A percentile compares a stretch with the other conserved stretches of the same genome.
Evolutionary conservation across 495 filamentous ascomycete species (phyloP).

Genomic region (Xanthoparmelia taractica): DNA sequence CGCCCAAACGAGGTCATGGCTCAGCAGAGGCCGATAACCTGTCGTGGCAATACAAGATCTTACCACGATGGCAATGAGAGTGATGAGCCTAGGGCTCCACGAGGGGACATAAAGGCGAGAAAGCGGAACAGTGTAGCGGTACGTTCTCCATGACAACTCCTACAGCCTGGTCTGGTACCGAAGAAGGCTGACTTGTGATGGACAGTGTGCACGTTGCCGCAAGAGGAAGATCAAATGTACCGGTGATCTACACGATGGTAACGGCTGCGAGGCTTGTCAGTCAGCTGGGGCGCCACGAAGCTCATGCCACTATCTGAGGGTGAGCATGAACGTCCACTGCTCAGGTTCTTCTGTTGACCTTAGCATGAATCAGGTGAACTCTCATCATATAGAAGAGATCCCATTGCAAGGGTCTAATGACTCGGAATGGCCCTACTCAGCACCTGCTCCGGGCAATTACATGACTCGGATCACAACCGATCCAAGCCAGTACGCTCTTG

Average conservation of each 20-base stretch:
- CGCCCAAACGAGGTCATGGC: constrained; percentile 11
- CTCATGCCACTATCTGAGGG: constrained; percentile 71
- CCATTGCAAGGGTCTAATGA: constrained; percentile 4
- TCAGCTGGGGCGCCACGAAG: constrained; percentile 51
- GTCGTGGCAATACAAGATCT: constrained; percentile 12
- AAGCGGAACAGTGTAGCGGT: constrained; percentile 63
- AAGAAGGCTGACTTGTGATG: constrained; percentile 13
- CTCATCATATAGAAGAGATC: constrained; percentile 7
- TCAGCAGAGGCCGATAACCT: constrained; percentile 9
- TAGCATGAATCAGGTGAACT: constrained; percentile 16
- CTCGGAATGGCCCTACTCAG: constrained; percentile 10
- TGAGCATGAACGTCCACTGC: constrained; percentile 35
- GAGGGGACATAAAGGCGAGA: constrained; percentile 27
- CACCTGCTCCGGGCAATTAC: neutral
- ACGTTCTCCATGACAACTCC: constrained; percentile 32
- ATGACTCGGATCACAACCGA: constrained; percentile 7
- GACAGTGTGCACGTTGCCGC: constrained; percentile 80
- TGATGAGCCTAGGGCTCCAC: constrained; percentile 10
- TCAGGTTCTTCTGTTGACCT: constrained; percentile 3
- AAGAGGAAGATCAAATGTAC: constrained; percentile 96
- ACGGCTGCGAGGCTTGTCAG: constrained; percentile 77
- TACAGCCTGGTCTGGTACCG: neutral
- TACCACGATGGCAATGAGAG: constrained; percentile 15
- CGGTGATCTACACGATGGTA: constrained; percentile 68
- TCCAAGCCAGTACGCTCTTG: constrained; percentile 11